These are phyloP conservation scores for Penicillium atrosanguineum DNA, from an alignment of 495 filamentous ascomycete genomes.

Conservation along the genomic window DNA sequence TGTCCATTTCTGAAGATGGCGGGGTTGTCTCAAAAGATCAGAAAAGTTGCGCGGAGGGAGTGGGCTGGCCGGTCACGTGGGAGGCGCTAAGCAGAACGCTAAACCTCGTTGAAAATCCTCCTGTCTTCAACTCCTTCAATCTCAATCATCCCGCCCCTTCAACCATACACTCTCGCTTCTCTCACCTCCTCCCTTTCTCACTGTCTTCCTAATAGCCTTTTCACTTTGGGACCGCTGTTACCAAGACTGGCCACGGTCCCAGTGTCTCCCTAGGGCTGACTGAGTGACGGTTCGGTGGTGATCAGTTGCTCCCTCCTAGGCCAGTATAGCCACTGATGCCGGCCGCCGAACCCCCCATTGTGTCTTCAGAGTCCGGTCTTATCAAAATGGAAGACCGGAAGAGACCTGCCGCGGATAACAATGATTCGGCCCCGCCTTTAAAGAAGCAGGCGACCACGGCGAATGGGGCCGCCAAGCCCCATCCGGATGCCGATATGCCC, in stretches of 20 bases:
- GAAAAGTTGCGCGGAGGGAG: slow-evolving; percentile 20
- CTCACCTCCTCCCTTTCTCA: neutral
- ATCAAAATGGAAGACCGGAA: slow-evolving; percentile 98
- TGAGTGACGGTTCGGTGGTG: slow-evolving; percentile 42
- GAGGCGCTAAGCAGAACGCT: slow-evolving; percentile 32
- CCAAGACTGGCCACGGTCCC: slow-evolving; percentile 30
- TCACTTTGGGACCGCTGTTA: slow-evolving; percentile 9
- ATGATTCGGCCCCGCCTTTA: slow-evolving; percentile 75
- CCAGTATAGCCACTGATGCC: slow-evolving; percentile 68
- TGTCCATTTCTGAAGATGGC: slow-evolving; percentile 22
- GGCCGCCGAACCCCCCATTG: slow-evolving; percentile 69
- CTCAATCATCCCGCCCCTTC: slow-evolving; percentile 26
- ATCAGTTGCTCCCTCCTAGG: slow-evolving; percentile 33
- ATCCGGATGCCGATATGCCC: slow-evolving; percentile 75
- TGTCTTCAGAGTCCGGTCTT: slow-evolving; percentile 66
- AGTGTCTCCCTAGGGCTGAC: slow-evolving; percentile 32
- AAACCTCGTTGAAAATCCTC: slow-evolving; percentile 44
- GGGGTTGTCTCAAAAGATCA: slow-evolving; percentile 7
- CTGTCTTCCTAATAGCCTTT: neutral
- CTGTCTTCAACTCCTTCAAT: slow-evolving; percentile 35
- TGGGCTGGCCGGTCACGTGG: slow-evolving; percentile 30
- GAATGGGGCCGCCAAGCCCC: slow-evolving; percentile 70
- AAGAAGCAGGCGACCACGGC: slow-evolving; percentile 77
- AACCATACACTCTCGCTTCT: slow-evolving; percentile 11
- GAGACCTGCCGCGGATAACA: slow-evolving; percentile 73